These are phyloP conservation scores for Penicillium decumbens DNA, from an alignment of 2,329 filamentous ascomycete genomes.

Conservation along the genomic window DNA sequence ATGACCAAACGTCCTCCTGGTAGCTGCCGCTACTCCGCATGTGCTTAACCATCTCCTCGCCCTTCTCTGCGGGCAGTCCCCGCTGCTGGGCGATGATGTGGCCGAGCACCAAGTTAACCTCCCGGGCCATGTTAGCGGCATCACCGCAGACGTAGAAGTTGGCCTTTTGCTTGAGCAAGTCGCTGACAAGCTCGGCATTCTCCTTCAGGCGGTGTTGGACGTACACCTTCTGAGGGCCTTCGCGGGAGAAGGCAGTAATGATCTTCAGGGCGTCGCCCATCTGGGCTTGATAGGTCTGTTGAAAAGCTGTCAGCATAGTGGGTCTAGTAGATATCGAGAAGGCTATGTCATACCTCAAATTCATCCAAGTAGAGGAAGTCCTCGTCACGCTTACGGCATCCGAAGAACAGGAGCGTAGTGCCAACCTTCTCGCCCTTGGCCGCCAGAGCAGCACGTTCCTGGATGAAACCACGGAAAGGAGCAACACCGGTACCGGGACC, in stretches of 20 bases:
- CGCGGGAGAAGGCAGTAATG: constrained; percentile 92
- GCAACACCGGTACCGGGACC: constrained; percentile 95
- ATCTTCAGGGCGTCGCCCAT: constrained; percentile 87
- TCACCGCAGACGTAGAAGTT: constrained; percentile 99
- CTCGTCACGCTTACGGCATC: constrained; percentile 79
- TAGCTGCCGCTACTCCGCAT: constrained; percentile 96
- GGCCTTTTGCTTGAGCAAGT: constrained; percentile 74
- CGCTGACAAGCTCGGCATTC: constrained; percentile 75
- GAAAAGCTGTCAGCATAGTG: not conserved
- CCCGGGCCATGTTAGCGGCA: constrained; percentile 92
- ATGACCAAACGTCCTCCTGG: constrained; percentile 75
- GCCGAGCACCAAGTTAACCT: constrained; percentile 80
- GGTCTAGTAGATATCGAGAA: not conserved
- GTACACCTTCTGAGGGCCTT: constrained; percentile 83
- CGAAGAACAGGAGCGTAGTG: constrained; percentile 87
- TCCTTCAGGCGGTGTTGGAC: constrained; percentile 91
- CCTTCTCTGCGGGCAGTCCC: constrained; percentile 77
- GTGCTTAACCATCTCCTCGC: constrained; percentile 91
- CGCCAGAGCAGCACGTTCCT: constrained; percentile 82
- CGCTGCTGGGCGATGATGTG: constrained; percentile 84
- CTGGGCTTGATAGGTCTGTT: constrained; percentile 76
- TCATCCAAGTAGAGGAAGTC: constrained; percentile 91
- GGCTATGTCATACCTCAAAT: constrained; percentile 68
- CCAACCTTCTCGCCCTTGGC: constrained; percentile 77
- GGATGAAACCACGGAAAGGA: constrained; percentile 90